phyloP scores from a whole-genome alignment of 768 basidiomycete genomes.

The Xerocomus spinulosus region DNA sequence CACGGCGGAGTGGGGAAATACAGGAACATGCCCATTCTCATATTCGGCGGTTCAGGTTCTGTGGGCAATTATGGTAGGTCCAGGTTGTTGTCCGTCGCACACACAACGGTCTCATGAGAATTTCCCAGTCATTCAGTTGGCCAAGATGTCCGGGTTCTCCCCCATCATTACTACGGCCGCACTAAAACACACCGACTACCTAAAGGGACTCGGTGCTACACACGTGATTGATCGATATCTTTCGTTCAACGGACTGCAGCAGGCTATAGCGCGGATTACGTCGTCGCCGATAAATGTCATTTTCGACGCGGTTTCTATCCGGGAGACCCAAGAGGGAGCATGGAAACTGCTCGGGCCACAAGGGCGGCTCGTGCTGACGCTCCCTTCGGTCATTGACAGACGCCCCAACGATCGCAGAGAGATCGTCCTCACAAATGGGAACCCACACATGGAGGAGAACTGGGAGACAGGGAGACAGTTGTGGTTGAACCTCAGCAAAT shows the following conservation, averaged over 20 bases:
- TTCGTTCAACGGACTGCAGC: constrained; percentile 27
- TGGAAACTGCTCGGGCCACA: constrained; percentile 35
- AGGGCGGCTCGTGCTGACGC: constrained; percentile 34
- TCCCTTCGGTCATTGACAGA: constrained; percentile 30
- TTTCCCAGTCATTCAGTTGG: constrained; percentile 35
- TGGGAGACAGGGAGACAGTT: constrained; percentile 31
- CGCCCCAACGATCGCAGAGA: constrained; percentile 24
- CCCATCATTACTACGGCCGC: constrained; percentile 34
- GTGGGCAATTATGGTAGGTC: constrained; percentile 47
- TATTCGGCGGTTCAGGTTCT: constrained; percentile 46
- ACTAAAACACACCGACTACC: constrained; percentile 33
- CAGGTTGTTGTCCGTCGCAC: constrained; percentile 3
- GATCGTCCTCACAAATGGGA: constrained; percentile 31
- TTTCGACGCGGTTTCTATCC: constrained; percentile 36
- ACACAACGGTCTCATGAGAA: constrained; percentile 11
- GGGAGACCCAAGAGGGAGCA: constrained; percentile 37
- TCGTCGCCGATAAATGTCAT: constrained; percentile 32
- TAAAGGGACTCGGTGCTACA: constrained; percentile 32
- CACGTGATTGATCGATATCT: constrained; percentile 34
- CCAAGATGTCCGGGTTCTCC: constrained; percentile 39
- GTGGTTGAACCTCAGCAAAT: constrained; percentile 25
- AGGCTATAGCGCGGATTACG: constrained; percentile 36
- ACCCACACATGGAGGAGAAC: constrained; percentile 32
- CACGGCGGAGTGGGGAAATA: constrained; percentile 38
- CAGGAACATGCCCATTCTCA: constrained; percentile 40